These are phyloP conservation scores for Hydrangea macrophylla DNA, from an alignment of 148 eudicot species.

Conservation along the genomic window DNA sequence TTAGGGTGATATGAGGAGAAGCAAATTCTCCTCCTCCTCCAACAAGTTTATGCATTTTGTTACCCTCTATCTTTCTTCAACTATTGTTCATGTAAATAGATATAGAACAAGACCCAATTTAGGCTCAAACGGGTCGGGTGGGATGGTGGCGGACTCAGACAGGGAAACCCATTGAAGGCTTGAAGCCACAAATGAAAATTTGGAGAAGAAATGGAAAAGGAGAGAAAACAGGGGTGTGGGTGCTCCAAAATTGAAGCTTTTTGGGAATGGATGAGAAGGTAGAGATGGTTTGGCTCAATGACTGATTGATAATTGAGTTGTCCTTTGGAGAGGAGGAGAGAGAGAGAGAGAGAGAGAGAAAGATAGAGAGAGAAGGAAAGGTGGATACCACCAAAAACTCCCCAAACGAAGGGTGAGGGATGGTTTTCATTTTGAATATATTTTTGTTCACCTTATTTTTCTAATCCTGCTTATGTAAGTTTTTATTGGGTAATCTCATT, in stretches of 20 bases:
- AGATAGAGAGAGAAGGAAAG: not conserved
- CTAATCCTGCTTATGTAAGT: too few species aligned
- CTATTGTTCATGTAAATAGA: not conserved
- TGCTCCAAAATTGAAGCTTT: not conserved
- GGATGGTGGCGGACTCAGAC: too few species aligned
- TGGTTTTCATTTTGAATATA: too few species aligned
- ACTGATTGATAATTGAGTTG: not conserved
- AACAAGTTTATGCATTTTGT: not conserved
- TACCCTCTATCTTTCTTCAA: conserved; percentile 6
- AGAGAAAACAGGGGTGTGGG: not conserved
- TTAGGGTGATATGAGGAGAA: conserved; percentile 12
- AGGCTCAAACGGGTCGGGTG: too few species aligned
- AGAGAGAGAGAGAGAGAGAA: not conserved
- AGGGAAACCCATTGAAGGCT: too few species aligned
- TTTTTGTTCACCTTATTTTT: too few species aligned
- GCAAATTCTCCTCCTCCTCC: conserved; percentile 13
- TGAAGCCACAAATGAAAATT: not conserved
- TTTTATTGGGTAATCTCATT: too few species aligned
- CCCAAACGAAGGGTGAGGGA: too few species aligned
- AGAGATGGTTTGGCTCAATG: not conserved
- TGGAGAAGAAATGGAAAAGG: too few species aligned
- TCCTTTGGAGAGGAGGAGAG: too few species aligned
- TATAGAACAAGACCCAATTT: too few species aligned
- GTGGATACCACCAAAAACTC: not conserved
- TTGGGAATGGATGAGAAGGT: not conserved